Evolutionary conservation across 176 grass and related monocot species (phyloP), one percentile per base, ranked within the genome.

Genomic region (Paspalum vaginatum): DNA sequence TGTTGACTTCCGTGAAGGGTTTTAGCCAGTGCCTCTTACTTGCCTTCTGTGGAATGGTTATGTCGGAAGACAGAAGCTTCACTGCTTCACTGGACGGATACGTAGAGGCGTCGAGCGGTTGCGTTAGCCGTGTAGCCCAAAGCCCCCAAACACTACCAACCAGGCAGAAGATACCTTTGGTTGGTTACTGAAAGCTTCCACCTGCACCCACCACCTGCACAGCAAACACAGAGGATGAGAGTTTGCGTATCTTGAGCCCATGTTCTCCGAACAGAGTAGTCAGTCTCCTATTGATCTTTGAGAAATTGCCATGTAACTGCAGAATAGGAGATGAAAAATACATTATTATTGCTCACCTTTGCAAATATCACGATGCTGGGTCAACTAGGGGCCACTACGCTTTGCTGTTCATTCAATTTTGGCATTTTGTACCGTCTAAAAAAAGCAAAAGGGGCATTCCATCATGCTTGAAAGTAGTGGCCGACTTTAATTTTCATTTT

Each of bases 221-320:
- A 44, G n/a, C 2, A 32, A 13, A 69, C 72, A 83, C 50, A 21
- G 60, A 72, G 42, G 67, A 59, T 21, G 55, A 61, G 37, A 65
- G n/a, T 17, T 39, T 27, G 60, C 20, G 20, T 21, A 57, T 73
- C 43, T 51, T 79, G 80, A 16, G 50, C 21, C 17, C 10, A 46
- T 53, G 39, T 80, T 72, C 20, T 26, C 61, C 55, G 37, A 88
- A 84, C 45, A 84, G 24, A 39, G 38, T 20, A 37, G 75, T 13
- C 6, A 2, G 6, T 57, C 20, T 55, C 18, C 3, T 32, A 11
- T 9, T 42, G n/a, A 50, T 32, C 42, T 66, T 21, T 72, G 59
- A 63, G 66, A 74, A 50, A 51, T 42, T 73, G 50, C n/a, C 32
- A 15, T 13, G 75, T 16, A 40, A 61, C 22, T n/a, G 46, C 22